Percentiles rank a stretch among this genome's conserved stretches.
Evolutionary conservation across 2,329 filamentous ascomycete genomes (phyloP).

Genomic region (Fusarium denticulatum): DNA sequence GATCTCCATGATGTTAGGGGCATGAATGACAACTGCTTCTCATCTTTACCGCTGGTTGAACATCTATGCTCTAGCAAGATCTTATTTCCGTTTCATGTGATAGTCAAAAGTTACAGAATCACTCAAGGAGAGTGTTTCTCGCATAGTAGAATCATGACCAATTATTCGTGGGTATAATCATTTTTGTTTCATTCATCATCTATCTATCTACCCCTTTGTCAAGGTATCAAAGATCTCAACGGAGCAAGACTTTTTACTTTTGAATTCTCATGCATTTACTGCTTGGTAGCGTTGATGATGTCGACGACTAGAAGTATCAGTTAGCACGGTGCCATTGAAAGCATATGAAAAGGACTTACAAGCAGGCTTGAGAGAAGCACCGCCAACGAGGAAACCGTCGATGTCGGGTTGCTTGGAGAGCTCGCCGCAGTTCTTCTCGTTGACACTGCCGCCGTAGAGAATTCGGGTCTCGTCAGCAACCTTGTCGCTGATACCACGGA

Average conservation of each 20-base stretch:
- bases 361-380: conserved; percentile 95
- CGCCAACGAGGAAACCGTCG: conserved; percentile 97
- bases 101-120: background rate
- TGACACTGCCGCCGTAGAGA: conserved; percentile 96
- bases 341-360: conserved; percentile 67
- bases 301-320: conserved; percentile 58
- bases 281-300: conserved; percentile 66
- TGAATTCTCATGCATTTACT: conserved; percentile 50
- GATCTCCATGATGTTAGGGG: conserved; percentile 30
- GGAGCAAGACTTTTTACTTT: conserved; percentile 26
- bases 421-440: conserved; percentile 97
- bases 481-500: conserved; percentile 77
- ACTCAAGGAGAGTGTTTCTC: background rate
- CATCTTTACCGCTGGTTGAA: background rate
- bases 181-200: conserved; percentile 41
- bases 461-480: conserved; percentile 89
- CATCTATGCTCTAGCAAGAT: background rate
- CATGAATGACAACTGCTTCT: conserved; percentile 27
- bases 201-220: conserved; percentile 28
- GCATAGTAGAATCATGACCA: background rate
- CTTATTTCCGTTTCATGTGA: background rate
- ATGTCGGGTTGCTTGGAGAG: conserved; percentile 93
- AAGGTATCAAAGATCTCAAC: conserved; percentile 12
- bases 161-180: conserved; percentile 36
- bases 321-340: background rate